A percentile compares a stretch with the other conserved stretches of the same genome.
These are phyloP conservation scores for Centaurea solstitialis DNA, from an alignment of 129 eudicot genomes.

Conservation along the genomic window DNA sequence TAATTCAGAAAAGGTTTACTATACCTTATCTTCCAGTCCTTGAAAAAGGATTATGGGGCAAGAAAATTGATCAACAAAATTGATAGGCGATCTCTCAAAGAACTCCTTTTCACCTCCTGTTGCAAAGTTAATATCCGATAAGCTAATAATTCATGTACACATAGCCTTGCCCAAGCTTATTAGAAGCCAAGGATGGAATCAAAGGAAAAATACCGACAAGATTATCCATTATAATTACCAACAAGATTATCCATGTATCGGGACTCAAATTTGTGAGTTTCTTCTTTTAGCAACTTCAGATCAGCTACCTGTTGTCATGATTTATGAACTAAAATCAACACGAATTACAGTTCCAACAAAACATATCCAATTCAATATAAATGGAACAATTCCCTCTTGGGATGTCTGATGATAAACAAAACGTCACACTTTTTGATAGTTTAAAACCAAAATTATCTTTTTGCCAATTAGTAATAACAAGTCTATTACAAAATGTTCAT, in stretches of 20 bases:
- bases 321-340: not conserved
- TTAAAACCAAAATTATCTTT: not conserved
- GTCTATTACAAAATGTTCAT: not conserved
- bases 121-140: constrained; percentile 1
- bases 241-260: constrained; percentile 82
- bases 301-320: constrained; percentile 74
- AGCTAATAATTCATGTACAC: not conserved
- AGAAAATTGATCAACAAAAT: constrained; percentile 82
- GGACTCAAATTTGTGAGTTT: constrained; percentile 97
- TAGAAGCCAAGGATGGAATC: not conserved
- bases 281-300: constrained; percentile 72
- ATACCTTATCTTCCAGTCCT: constrained; percentile 96
- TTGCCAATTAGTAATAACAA: not conserved
- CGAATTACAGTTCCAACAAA: not conserved
- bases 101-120: constrained; percentile 80
- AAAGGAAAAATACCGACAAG: too few species aligned
- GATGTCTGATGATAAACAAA: not conserved
- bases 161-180: not conserved
- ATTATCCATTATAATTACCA: constrained; percentile 42
- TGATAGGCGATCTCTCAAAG: constrained; percentile 92
- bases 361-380: not conserved
- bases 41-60: constrained; percentile 95
- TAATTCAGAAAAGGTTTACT: not conserved
- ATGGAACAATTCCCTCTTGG: not conserved
- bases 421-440: not conserved